Percentiles rank a stretch among this genome's conserved stretches.
These are phyloP conservation scores for Lentinula detonsa DNA, from an alignment of 768 basidiomycete genomes.

Conservation along the genomic window DNA sequence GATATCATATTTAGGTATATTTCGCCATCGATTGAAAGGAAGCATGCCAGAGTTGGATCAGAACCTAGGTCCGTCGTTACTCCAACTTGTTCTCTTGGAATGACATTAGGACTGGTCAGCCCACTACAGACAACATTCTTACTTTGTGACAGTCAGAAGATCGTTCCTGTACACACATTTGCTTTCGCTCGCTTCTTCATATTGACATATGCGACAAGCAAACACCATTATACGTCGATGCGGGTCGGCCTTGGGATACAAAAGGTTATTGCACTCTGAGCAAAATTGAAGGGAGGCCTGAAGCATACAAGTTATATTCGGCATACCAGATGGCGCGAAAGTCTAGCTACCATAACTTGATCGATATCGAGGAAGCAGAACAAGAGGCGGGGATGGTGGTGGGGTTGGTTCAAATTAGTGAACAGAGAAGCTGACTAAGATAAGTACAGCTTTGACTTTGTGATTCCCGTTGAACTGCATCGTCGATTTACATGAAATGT, in stretches of 20 bases:
- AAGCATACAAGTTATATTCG: background rate
- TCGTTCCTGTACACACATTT: constrained; percentile 93
- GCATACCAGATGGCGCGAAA: background rate
- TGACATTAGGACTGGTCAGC: background rate
- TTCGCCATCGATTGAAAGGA: background rate
- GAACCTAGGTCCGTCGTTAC: constrained; percentile 82
- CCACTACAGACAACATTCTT: background rate
- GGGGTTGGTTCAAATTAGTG: background rate
- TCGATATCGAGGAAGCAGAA: background rate
- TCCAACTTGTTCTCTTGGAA: constrained; percentile 82
- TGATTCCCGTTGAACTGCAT: background rate
- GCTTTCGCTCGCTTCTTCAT: constrained; percentile 81
- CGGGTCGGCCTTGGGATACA: constrained; percentile 90
- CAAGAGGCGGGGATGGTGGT: background rate
- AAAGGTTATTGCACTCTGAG: constrained; percentile 90
- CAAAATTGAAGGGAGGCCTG: constrained; percentile 88
- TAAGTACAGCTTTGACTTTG: no score
- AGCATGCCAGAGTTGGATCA: constrained; percentile 80
- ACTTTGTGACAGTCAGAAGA: constrained; percentile 91
- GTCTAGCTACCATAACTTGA: background rate
- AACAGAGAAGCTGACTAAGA: background rate
- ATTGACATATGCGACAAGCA: constrained; percentile 84
- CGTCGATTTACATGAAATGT: background rate
- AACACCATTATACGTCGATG: constrained; percentile 83
- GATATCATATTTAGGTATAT: background rate